Percentiles rank a stretch among this genome's conserved stretches.
phyloP scores from a whole-genome alignment of 164 flowering plant species.

The Magnolia sinica region DNA sequence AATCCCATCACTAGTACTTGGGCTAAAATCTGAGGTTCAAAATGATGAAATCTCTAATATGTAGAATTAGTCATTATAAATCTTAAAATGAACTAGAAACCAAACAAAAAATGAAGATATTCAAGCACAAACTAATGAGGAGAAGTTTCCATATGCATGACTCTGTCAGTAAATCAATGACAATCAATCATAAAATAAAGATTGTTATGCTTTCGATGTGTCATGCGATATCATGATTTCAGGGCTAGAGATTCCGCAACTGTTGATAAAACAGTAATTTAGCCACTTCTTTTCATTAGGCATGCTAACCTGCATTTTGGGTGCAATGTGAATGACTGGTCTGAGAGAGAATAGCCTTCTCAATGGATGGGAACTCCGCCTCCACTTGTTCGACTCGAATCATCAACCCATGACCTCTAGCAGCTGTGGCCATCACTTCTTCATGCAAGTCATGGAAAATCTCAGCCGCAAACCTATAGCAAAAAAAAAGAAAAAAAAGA shows the following conservation, averaged over 20 bases:
- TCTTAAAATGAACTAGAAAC: too few relatives aligned
- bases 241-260: not conserved
- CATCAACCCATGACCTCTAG: constrained; percentile 89
- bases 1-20: not conserved
- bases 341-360: constrained; percentile 76
- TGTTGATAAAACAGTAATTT: not conserved
- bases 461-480: constrained; percentile 92
- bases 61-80: too few relatives aligned
- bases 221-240: not conserved
- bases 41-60: too few relatives aligned
- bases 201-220: not conserved
- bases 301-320: constrained; percentile 54
- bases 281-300: not conserved
- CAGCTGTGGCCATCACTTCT: constrained; percentile 87
- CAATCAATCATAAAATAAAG: not conserved
- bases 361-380: constrained; percentile 78
- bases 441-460: constrained; percentile 93
- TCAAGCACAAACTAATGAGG: too few relatives aligned
- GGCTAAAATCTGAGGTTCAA: not conserved
- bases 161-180: not conserved
- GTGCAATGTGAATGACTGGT: constrained; percentile 57
- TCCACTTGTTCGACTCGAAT: constrained; percentile 91
- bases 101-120: too few relatives aligned
- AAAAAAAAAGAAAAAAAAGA: constrained; percentile 20
- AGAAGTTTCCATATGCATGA: too few relatives aligned